A percentile compares a stretch with the other conserved stretches of the same genome.
phyloP scores from a whole-genome alignment of 2,329 filamentous ascomycete species.

The Fusarium sp. region DNA sequence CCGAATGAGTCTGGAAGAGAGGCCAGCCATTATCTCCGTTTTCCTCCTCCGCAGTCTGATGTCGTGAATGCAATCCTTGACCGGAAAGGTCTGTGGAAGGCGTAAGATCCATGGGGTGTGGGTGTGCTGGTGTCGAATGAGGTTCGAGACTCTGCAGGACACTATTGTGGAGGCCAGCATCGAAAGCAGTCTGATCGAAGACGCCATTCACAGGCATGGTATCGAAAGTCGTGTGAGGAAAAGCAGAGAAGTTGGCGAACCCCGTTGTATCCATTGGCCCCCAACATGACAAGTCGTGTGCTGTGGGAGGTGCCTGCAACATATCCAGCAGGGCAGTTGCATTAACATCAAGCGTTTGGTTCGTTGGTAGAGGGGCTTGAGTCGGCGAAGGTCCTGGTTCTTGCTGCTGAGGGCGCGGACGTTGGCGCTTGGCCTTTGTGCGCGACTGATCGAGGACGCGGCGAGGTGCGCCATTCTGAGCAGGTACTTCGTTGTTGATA shows the following conservation, averaged over 20 bases:
- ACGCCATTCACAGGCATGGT: constrained; percentile 38
- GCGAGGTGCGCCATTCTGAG: constrained; percentile 31
- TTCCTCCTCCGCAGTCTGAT: constrained; percentile 37
- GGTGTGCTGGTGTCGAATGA: constrained; percentile 29
- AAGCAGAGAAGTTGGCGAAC: constrained; percentile 38
- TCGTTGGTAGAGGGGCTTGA: constrained; percentile 36
- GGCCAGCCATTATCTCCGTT: constrained; percentile 41
- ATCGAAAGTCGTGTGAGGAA: constrained; percentile 39
- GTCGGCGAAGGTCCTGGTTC: constrained; percentile 33
- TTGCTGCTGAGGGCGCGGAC: constrained; percentile 36
- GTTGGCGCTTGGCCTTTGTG: constrained; percentile 41
- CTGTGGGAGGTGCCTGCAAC: constrained; percentile 41
- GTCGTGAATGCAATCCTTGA: constrained; percentile 28
- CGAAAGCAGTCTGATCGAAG: constrained; percentile 39
- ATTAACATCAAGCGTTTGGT: constrained; percentile 39
- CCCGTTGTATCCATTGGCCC: constrained; percentile 40
- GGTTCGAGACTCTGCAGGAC: constrained; percentile 34
- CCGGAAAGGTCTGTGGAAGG: constrained; percentile 33
- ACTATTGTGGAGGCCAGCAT: constrained; percentile 37
- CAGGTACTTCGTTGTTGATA: constrained; percentile 20
- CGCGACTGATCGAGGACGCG: constrained; percentile 41
- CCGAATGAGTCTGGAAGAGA: constrained; percentile 38
- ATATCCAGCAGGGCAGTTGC: constrained; percentile 42
- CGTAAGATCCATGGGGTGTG: constrained; percentile 33
- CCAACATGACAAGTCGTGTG: constrained; percentile 42